phyloP scores from a whole-genome alignment of 2,329 filamentous ascomycete genomes.

The Colletotrichum lentis region DNA sequence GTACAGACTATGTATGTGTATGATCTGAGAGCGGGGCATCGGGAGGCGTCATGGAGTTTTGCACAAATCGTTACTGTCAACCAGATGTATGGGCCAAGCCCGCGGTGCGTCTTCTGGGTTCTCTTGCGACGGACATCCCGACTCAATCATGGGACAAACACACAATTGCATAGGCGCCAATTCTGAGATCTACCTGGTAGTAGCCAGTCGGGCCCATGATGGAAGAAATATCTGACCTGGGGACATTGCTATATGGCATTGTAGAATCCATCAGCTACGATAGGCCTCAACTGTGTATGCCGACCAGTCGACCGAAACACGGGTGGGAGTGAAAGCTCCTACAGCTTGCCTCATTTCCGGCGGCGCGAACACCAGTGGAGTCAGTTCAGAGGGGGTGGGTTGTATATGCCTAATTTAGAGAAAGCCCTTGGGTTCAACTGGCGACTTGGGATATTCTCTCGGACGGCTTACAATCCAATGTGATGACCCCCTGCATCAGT shows the following conservation, averaged over 20 bases:
- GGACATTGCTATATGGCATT: background rate
- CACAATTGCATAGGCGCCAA: background rate
- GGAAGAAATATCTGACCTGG: background rate
- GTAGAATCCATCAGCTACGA: background rate
- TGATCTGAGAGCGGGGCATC: conserved; percentile 35
- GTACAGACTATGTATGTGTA: conserved; percentile 35
- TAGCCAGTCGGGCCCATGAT: background rate
- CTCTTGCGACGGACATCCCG: conserved; percentile 2
- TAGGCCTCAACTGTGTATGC: background rate
- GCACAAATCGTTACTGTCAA: conserved; percentile 9
- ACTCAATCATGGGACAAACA: conserved; percentile 8
- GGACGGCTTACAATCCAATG: too few relatives aligned
- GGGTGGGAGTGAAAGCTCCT: background rate
- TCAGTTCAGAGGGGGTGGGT: too few relatives aligned
- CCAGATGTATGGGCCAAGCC: conserved; percentile 2
- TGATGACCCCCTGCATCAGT: too few relatives aligned
- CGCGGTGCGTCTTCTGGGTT: background rate
- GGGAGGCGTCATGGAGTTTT: conserved; percentile 35
- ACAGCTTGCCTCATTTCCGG: too few relatives aligned
- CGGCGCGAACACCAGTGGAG: too few relatives aligned
- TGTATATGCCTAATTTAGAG: too few relatives aligned
- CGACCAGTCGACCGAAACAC: background rate
- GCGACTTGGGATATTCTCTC: too few relatives aligned
- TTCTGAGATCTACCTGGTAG: background rate
- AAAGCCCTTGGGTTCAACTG: too few relatives aligned